Percentiles rank a stretch among this genome's conserved stretches.
These are phyloP conservation scores for Dicorynia guianensis DNA, from an alignment of 306 rosid species.

Conservation along the genomic window DNA sequence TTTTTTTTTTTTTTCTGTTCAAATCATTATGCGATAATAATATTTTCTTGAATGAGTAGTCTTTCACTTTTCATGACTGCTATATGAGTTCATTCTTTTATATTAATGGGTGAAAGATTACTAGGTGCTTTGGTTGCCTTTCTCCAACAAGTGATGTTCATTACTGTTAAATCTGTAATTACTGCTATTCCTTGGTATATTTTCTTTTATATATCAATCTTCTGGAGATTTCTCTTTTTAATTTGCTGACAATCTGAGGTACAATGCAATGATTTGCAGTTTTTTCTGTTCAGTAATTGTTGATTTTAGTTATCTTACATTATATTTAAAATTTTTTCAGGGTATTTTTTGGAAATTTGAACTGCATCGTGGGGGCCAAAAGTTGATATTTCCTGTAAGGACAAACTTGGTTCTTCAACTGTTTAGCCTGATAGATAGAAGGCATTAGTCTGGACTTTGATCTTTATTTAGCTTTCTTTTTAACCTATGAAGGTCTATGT, in stretches of 20 bases:
- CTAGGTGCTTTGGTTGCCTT: no score
- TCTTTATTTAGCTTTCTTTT: conserved; percentile 27
- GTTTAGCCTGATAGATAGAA: conserved; percentile 14
- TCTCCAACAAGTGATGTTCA: no score
- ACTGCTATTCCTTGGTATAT: no score
- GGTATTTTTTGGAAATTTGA: conserved; percentile 90
- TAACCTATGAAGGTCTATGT: neutral
- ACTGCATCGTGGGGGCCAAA: conserved; percentile 90
- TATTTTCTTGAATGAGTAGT: no score
- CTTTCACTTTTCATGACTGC: no score
- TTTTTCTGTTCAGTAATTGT: conserved; percentile 5
- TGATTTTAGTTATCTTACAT: conserved; percentile 28
- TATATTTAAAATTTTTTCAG: conserved; percentile 57
- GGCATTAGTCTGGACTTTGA: conserved; percentile 24
- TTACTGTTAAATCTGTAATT: no score
- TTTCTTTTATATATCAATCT: neutral
- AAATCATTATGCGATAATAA: no score
- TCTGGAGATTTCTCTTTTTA: neutral
- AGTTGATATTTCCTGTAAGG: conserved; percentile 85
- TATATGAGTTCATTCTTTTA: no score
- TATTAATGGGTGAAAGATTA: no score
- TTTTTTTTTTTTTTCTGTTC: no score
- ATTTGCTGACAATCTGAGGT: conserved; percentile 21
- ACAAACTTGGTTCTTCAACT: conserved; percentile 38
- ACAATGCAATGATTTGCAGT: neutral